Evolutionary conservation across 2,329 filamentous ascomycete species (phyloP).

Genomic region (Fusarium graminum): DNA sequence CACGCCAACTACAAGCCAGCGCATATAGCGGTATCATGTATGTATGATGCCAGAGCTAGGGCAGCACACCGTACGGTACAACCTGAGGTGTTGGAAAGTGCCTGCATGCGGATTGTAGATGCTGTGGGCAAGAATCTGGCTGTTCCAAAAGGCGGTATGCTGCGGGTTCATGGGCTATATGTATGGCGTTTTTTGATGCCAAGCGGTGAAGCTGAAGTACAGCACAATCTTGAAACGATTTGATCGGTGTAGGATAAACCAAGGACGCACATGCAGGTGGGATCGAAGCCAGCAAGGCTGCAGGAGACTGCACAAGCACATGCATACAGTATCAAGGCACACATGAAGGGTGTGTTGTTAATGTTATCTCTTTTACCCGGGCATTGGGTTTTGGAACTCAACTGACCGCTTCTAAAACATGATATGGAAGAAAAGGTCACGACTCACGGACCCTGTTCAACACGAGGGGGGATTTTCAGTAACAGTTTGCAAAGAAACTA

Average conservation of each 20-base stretch:
- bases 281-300: constrained; percentile 32
- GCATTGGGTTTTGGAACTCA: constrained; percentile 11
- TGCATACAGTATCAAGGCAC: not conserved
- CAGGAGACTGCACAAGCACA: constrained; percentile 16
- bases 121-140: constrained; percentile 25
- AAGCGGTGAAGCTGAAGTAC: constrained; percentile 36
- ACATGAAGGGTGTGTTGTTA: constrained; percentile 36
- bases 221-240: constrained; percentile 35
- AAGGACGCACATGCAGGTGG: constrained; percentile 18
- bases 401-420: constrained; percentile 35
- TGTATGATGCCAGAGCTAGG: constrained; percentile 11
- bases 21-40: constrained; percentile 6
- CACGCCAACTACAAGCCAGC: constrained; percentile 33
- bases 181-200: constrained; percentile 17
- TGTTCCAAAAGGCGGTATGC: constrained; percentile 45
- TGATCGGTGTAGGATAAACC: constrained; percentile 39
- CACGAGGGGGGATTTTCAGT: constrained; percentile 5
- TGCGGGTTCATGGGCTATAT: constrained; percentile 11
- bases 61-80: constrained; percentile 23
- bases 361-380: constrained; percentile 29
- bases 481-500: not conserved
- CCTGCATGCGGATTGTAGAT: constrained; percentile 13
- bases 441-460: constrained; percentile 32
- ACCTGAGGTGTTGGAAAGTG: constrained; percentile 21
- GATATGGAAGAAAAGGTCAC: constrained; percentile 30